Conservation (phyloP, 345 rosid species). For the Heritiera littoralis region DNA sequence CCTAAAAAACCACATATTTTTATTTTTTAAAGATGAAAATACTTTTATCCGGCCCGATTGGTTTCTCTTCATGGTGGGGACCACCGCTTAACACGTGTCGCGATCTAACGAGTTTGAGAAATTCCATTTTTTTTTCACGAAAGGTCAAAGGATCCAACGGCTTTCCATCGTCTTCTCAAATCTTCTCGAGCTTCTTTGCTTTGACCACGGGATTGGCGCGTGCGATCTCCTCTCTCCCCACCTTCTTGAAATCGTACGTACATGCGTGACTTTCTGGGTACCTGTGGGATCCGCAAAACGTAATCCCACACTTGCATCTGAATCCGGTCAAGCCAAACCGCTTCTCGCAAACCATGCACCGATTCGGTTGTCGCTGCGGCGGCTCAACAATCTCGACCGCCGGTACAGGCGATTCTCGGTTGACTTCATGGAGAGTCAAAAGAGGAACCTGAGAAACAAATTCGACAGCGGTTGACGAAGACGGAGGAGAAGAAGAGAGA, state of each 20-base stretch:
- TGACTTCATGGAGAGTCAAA: slow-evolving; percentile 26
- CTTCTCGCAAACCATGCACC: slow-evolving; percentile 50
- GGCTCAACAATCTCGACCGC: not conserved
- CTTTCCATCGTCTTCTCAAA: slow-evolving; percentile 28
- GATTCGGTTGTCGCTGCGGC: slow-evolving; percentile 36
- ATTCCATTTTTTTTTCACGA: not conserved
- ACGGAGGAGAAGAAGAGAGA: slow-evolving; percentile 36
- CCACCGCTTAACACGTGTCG: not conserved
- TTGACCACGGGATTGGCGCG: slow-evolving; percentile 51
- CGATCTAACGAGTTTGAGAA: slow-evolving; percentile 10
- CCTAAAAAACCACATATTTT: not conserved
- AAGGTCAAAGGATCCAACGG: slow-evolving; percentile 10
- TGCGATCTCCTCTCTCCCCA: slow-evolving; percentile 55
- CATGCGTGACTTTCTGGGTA: slow-evolving; percentile 57
- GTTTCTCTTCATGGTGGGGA: not conserved
- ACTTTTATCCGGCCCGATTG: slow-evolving; percentile 15
- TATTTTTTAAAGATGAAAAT: slow-evolving; percentile 6
- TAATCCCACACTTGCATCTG: slow-evolving; percentile 47
- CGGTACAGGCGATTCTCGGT: slow-evolving; percentile 1
- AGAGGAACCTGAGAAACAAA: slow-evolving; percentile 36
- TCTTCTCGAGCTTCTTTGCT: slow-evolving; percentile 48
- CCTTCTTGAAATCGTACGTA: slow-evolving; percentile 48
- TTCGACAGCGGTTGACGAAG: slow-evolving; percentile 24
- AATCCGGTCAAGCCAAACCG: slow-evolving; percentile 57
- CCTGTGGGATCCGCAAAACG: slow-evolving; percentile 54